Conservation (phyloP, 2,329 filamentous ascomycete genomes). For the Fusarium redolens region DNA sequence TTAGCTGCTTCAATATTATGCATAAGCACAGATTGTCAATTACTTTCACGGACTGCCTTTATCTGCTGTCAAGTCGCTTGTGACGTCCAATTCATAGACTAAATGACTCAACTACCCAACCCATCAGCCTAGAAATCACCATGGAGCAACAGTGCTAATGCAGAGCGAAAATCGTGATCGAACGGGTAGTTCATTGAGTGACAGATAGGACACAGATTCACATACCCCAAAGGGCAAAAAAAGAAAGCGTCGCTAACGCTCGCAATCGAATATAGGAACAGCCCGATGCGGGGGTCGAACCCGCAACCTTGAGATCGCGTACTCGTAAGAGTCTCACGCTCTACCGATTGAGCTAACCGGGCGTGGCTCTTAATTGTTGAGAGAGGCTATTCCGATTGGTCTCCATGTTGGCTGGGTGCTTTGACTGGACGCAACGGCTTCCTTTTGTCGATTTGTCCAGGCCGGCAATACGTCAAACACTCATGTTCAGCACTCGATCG, state of each 20-base stretch:
- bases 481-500: rapidly evolving
- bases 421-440: background rate
- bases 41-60: too few relatives aligned
- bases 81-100: background rate
- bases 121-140: too few relatives aligned
- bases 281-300: slow-evolving; percentile 62
- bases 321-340: slow-evolving; percentile 73
- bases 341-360: slow-evolving; percentile 59
- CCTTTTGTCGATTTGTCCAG: too few relatives aligned
- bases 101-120: too few relatives aligned
- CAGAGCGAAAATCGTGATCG: background rate
- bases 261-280: slow-evolving; percentile 49
- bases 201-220: background rate
- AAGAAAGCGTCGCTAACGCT: background rate
- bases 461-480: rapidly evolving
- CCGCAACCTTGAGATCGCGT: slow-evolving; percentile 65
- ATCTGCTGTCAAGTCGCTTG: too few relatives aligned
- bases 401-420: rapidly evolving
- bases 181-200: too few relatives aligned
- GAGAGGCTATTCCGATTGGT: rapidly evolving
- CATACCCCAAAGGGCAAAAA: background rate
- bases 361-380: slow-evolving; percentile 42
- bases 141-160: background rate
- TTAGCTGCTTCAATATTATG: too few relatives aligned
- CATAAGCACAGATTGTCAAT: too few relatives aligned